Conservation (phyloP, 768 basidiomycete species). For the Rhizopogon rudus region DNA sequence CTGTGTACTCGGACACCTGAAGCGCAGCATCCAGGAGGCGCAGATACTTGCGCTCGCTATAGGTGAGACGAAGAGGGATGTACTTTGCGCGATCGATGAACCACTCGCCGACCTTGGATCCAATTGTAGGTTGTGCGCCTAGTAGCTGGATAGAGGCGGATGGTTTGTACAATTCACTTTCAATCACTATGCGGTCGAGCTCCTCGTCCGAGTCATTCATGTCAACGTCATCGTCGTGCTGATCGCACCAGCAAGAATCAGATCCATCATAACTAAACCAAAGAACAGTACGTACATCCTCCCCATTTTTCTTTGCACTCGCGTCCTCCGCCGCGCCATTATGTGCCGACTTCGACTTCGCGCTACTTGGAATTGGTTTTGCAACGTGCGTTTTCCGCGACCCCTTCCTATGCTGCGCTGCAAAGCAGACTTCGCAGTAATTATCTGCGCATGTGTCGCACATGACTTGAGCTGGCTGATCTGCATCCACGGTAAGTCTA, state of each 20-base stretch:
- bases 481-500: slow-evolving; percentile 29
- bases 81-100: slow-evolving; percentile 77
- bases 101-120: slow-evolving; percentile 73
- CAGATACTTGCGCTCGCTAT: slow-evolving; percentile 76
- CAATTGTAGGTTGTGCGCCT: slow-evolving; percentile 55
- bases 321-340: slow-evolving; percentile 10
- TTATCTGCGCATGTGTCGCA: slow-evolving; percentile 70
- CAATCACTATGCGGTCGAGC: slow-evolving; percentile 31
- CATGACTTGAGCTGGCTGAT: slow-evolving; percentile 74
- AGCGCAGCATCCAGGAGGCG: slow-evolving; percentile 83
- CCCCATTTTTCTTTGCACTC: slow-evolving; percentile 2
- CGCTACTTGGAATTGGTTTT: slow-evolving; percentile 36
- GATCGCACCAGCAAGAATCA: slow-evolving; percentile 5
- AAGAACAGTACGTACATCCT: slow-evolving; percentile 15
- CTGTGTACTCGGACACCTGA: slow-evolving; percentile 83
- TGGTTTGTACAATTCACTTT: slow-evolving; percentile 10
- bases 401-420: slow-evolving; percentile 81
- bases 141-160: slow-evolving; percentile 28
- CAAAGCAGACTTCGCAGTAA: slow-evolving; percentile 85
- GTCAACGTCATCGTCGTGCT: slow-evolving; percentile 32
- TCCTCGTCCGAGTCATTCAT: slow-evolving; percentile 33
- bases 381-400: slow-evolving; percentile 59
- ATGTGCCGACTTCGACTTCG: slow-evolving; percentile 6
- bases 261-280: neutral
- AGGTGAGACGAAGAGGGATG: slow-evolving; percentile 74